These are phyloP conservation scores for Endoconidiophora laricicola DNA, from an alignment of 2,329 filamentous ascomycete genomes.

Conservation along the genomic window DNA sequence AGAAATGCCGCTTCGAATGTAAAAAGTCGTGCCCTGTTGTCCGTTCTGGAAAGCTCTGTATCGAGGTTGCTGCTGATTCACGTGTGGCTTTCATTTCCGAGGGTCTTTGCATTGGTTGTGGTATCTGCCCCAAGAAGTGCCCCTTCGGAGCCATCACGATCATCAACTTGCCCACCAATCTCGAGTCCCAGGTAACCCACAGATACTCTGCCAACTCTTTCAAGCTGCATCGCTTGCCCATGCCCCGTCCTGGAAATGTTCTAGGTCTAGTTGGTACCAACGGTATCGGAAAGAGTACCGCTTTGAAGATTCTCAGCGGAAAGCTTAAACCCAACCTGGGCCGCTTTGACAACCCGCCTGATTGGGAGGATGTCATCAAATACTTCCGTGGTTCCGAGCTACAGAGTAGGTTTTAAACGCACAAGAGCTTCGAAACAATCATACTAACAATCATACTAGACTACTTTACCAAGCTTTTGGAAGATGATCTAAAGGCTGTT, in stretches of 20 bases:
- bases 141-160: conserved; percentile 98
- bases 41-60: conserved; percentile 90
- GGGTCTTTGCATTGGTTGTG: conserved; percentile 88
- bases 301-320: conserved; percentile 92
- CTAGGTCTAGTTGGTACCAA: conserved; percentile 95
- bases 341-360: conserved; percentile 85
- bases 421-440: background rate
- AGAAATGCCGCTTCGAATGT: conserved; percentile 99
- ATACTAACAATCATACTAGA: conserved; percentile 28
- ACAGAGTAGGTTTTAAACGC: conserved; percentile 50
- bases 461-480: conserved; percentile 96
- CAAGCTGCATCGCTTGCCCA: conserved; percentile 93
- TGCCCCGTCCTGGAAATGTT: conserved; percentile 88
- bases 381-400: conserved; percentile 95
- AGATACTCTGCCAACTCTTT: conserved; percentile 99
- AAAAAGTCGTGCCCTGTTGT: conserved; percentile 98
- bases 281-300: conserved; percentile 99
- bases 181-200: conserved; percentile 95
- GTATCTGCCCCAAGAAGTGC: conserved; percentile 99
- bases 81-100: conserved; percentile 98
- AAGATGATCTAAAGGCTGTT: conserved; percentile 92
- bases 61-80: conserved; percentile 76
- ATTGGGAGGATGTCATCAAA: conserved; percentile 98
- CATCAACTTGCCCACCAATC: conserved; percentile 98
- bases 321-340: conserved; percentile 98